Evolutionary conservation across 768 basidiomycete genomes (phyloP).

Genomic region (Serendipita sp.): DNA sequence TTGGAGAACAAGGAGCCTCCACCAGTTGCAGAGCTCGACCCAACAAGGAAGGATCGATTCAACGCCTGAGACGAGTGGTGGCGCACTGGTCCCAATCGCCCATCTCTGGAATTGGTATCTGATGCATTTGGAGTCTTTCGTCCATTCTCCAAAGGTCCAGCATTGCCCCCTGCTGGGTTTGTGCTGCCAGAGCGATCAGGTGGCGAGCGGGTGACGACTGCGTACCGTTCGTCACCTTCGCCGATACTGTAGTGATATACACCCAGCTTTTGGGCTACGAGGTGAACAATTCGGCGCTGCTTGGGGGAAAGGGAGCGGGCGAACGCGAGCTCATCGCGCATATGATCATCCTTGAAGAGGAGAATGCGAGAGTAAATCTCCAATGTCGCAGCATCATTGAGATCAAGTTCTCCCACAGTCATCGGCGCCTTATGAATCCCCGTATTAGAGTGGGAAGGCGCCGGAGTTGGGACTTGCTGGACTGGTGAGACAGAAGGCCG

Average conservation of each 20-base stretch:
- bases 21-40: neutral
- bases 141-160: slow-evolving; percentile 6
- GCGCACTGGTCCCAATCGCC: neutral
- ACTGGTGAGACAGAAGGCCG: slow-evolving; percentile 10
- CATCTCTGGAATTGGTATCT: neutral
- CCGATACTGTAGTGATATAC: slow-evolving; percentile 90
- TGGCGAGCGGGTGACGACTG: slow-evolving; percentile 84
- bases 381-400: slow-evolving; percentile 88
- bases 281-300: slow-evolving; percentile 83
- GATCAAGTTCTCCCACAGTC: slow-evolving; percentile 54
- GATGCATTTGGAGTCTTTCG: neutral
- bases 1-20: slow-evolving; percentile 4
- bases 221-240: slow-evolving; percentile 82
- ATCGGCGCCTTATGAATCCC: slow-evolving; percentile 45
- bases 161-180: neutral
- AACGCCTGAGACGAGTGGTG: slow-evolving; percentile 3
- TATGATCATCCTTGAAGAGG: slow-evolving; percentile 92
- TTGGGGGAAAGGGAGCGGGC: slow-evolving; percentile 71
- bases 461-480: slow-evolving; percentile 31
- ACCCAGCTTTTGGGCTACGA: slow-evolving; percentile 91
- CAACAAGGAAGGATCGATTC: slow-evolving; percentile 2
- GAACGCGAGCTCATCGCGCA: slow-evolving; percentile 95
- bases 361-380: slow-evolving; percentile 95
- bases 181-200: slow-evolving; percentile 26
- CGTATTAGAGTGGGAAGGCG: slow-evolving; percentile 43